These are phyloP conservation scores for Cucumis cinereus DNA, from an alignment of 306 rosid species.

Conservation along the genomic window DNA sequence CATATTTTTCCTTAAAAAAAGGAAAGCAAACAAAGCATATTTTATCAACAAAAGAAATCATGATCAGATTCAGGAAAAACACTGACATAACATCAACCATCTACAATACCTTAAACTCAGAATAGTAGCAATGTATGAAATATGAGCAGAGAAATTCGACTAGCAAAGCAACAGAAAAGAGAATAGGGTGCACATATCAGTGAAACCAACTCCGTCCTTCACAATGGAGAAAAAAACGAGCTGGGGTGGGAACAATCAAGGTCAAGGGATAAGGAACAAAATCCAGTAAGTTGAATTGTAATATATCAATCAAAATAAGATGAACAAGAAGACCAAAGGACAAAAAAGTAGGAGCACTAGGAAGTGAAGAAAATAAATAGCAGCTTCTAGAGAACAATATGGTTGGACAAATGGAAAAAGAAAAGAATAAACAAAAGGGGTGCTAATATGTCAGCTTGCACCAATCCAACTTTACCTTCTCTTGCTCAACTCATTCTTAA, in stretches of 20 bases:
- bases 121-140: not conserved
- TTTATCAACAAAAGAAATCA: not conserved
- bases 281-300: not conserved
- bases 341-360: not conserved
- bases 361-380: not conserved
- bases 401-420: not conserved
- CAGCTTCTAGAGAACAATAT: not conserved
- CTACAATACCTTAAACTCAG: not conserved
- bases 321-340: not conserved
- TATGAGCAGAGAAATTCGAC: not conserved
- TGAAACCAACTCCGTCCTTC: not conserved
- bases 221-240: not conserved
- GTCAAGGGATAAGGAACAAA: not conserved
- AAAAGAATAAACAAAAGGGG: not conserved
- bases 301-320: not conserved
- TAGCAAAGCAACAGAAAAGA: not conserved
- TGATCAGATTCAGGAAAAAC: not conserved
- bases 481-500: not conserved
- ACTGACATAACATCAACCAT: slow-evolving; percentile 1
- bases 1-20: not conserved
- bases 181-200: not conserved
- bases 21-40: not conserved
- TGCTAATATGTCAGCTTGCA: not conserved
- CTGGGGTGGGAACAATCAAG: not conserved
- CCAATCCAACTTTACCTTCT: not conserved